These are phyloP conservation scores for Saccharomycopsis sp. DNA, from an alignment of 805 yeast genomes.

Conservation along the genomic window DNA sequence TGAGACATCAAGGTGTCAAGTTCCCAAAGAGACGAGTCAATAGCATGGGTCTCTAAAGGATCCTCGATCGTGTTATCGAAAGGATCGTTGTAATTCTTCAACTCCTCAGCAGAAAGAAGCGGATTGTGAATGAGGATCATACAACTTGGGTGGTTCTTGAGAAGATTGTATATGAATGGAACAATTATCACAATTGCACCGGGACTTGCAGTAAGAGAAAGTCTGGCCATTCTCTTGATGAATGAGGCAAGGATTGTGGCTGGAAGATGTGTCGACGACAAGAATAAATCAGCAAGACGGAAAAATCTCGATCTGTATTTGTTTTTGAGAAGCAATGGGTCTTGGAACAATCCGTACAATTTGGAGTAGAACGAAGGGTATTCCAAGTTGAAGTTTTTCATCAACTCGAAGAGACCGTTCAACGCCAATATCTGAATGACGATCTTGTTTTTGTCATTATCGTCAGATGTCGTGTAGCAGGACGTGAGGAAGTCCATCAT, in stretches of 20 bases:
- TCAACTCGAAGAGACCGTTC: slow-evolving; percentile 81
- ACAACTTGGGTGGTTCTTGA: slow-evolving; percentile 91
- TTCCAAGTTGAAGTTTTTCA: slow-evolving; percentile 76
- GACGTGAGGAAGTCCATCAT: slow-evolving; percentile 93
- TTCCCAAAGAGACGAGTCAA: slow-evolving; percentile 90
- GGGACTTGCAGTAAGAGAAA: slow-evolving; percentile 74
- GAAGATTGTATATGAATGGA: slow-evolving; percentile 85
- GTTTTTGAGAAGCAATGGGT: slow-evolving; percentile 67
- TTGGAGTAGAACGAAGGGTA: slow-evolving; percentile 86
- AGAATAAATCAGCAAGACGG: slow-evolving; percentile 77
- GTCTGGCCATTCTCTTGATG: slow-evolving; percentile 71
- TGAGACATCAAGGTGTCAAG: slow-evolving; percentile 70
- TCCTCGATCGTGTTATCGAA: slow-evolving; percentile 56
- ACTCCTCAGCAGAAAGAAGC: slow-evolving; percentile 24
- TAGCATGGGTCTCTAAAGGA: slow-evolving; percentile 74
- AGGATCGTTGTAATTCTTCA: slow-evolving; percentile 46
- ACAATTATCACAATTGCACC: slow-evolving; percentile 80
- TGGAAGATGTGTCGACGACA: slow-evolving; percentile 82
- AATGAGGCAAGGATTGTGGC: slow-evolving; percentile 81
- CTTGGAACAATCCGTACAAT: slow-evolving; percentile 64
- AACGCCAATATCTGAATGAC: slow-evolving; percentile 69
- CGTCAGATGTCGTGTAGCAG: slow-evolving; percentile 35
- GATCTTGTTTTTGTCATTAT: slow-evolving; percentile 28
- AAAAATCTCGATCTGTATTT: slow-evolving; percentile 81
- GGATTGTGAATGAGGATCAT: slow-evolving; percentile 72